Evolutionary conservation across 2,329 filamentous ascomycete species (phyloP), one percentile per base, ranked within the genome.

Genomic region (Hypoxylon sp.): DNA sequence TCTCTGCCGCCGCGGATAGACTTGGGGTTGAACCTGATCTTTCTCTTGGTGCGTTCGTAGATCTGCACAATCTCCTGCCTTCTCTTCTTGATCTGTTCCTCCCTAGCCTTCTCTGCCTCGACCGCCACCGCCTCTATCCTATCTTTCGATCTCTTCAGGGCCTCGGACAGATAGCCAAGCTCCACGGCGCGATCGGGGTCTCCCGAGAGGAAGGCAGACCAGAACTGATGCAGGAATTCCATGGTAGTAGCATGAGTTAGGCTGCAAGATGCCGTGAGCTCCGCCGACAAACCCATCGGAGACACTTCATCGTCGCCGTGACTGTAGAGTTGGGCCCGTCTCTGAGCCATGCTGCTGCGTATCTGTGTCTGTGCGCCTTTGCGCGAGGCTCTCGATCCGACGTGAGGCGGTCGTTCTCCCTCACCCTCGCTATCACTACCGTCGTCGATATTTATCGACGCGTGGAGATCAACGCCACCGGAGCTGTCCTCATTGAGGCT

Each of bases 171-270:
- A 60, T 90, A 92, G 5, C 88, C 86, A 11, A 97, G 82, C 75
- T 99, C 94, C 37, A 82, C 82, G 0, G 91, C 91, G 27, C 91
- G 88, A 58, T 91, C 88, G 1, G 90, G 78, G 70, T 97, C 91
- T 11, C 93, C 94, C 0, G 93, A 97, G 21, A 96, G 82, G 70
- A 96, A 99, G 0, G 93, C 87, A 27, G 86, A 84, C 94, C 94
- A 99, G 78, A 99, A 99, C 73, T 98, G 96, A 68, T 94, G 91
- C n/a, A 99, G 79, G 69, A 98, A 99, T 71, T 99, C 95, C 31
- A 91, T 89, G 0, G 92, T 96, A 0, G 95, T 99, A 49, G 93
- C 93, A 72, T 98, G 92, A 0, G 94, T 97, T 52, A 86, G 74
- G 35, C 76, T 77, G 64, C 84, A 87, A 52, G 84, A 84, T 38